Percentiles rank a stretch among this genome's conserved stretches.
Evolutionary conservation across 2,329 filamentous ascomycete species (phyloP).

Genomic region (Hypoxylon sp.): DNA sequence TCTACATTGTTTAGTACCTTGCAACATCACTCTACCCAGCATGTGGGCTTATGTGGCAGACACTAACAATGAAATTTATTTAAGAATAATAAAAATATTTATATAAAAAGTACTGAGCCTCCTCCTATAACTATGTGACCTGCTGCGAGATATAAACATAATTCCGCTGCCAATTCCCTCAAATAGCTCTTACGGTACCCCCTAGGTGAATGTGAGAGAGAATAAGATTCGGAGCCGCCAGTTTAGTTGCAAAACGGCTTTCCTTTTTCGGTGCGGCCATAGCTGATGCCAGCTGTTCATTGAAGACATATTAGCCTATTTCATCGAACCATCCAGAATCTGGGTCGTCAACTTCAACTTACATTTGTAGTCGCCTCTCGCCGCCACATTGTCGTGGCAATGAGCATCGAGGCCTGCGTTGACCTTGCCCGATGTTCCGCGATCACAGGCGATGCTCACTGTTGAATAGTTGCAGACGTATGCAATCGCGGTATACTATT

Average conservation of each 20-base stretch:
- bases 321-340: not conserved
- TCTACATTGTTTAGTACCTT: not conserved
- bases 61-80: too few species aligned
- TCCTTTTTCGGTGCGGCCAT: slow-evolving; percentile 15
- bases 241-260: slow-evolving; percentile 20
- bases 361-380: slow-evolving; percentile 17
- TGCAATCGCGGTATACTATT: not conserved
- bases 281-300: slow-evolving; percentile 9
- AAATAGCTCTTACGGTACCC: not conserved
- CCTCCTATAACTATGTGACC: not conserved
- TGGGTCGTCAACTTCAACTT: not conserved
- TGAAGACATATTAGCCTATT: not conserved
- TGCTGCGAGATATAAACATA: not conserved
- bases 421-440: slow-evolving; percentile 9
- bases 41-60: too few species aligned
- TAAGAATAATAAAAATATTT: not conserved
- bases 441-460: not conserved
- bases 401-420: slow-evolving; percentile 5
- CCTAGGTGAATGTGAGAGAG: not conserved
- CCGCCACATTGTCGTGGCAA: slow-evolving; percentile 8
- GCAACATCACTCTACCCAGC: too few species aligned
- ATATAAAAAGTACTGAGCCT: not conserved
- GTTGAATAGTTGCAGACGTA: slow-evolving; percentile 12
- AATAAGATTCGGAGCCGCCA: not conserved
- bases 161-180: not conserved